Conservation (phyloP, 192 early-diverging fungal species). For the Coemansia sp. region DNA sequence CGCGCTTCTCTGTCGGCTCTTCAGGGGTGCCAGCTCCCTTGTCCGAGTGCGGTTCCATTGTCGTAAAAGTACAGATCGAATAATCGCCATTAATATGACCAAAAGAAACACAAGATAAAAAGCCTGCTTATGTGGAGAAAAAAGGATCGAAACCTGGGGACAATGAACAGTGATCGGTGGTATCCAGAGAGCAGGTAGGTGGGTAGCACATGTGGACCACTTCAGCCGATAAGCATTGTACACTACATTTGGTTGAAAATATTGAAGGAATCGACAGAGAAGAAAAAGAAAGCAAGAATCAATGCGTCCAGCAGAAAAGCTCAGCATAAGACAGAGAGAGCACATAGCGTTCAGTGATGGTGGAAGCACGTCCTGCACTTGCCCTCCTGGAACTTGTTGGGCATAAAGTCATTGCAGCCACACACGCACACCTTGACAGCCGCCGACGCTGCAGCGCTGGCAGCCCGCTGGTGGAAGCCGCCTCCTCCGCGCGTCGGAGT, state of each 20-base stretch:
- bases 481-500: slow-evolving; percentile 5
- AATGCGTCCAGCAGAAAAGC: background rate
- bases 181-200: too few relatives aligned
- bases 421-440: slow-evolving; percentile 47
- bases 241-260: too few relatives aligned
- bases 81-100: too few relatives aligned
- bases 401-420: slow-evolving; percentile 70
- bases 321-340: background rate
- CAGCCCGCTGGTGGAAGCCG: slow-evolving; percentile 1
- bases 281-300: background rate
- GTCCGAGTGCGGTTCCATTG: too few relatives aligned
- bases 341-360: slow-evolving; percentile 46
- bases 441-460: slow-evolving; percentile 16
- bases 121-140: too few relatives aligned
- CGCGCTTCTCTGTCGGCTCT: slow-evolving; percentile 1
- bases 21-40: too few relatives aligned
- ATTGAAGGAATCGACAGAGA: background rate
- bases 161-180: too few relatives aligned
- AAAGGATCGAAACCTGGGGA: too few relatives aligned
- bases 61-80: too few relatives aligned
- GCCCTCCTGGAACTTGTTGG: slow-evolving; percentile 73
- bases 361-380: slow-evolving; percentile 87
- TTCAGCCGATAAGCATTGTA: too few relatives aligned
- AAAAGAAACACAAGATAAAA: too few relatives aligned
- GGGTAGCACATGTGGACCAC: too few relatives aligned